Evolutionary conservation across 2,329 filamentous ascomycete species (phyloP).

Genomic region (Aspergillus thermomutatus): DNA sequence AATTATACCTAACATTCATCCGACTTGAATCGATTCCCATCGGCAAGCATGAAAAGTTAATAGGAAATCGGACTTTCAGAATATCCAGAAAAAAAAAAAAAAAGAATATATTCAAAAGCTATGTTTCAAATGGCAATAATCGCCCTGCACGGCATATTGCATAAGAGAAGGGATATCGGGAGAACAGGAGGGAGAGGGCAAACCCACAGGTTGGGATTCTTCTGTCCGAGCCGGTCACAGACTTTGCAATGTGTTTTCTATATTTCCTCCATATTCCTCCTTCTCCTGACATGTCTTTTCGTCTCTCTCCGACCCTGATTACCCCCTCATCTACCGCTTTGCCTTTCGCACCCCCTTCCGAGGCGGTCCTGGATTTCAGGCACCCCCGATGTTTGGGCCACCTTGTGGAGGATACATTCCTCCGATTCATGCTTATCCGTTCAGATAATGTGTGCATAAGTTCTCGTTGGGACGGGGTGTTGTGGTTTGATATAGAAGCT

Average conservation of each 20-base stretch:
- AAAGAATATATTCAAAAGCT: neutral
- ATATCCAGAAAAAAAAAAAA: neutral
- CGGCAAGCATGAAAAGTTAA: neutral
- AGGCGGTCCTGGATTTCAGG: neutral
- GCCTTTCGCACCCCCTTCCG: neutral
- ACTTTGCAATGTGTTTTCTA: neutral
- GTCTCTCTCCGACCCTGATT: conserved; percentile 3
- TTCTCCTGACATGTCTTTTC: conserved; percentile 4
- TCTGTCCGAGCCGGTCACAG: neutral
- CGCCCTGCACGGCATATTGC: neutral
- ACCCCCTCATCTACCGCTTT: neutral
- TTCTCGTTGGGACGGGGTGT: neutral
- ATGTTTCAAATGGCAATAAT: neutral
- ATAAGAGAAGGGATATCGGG: neutral
- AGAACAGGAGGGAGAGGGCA: neutral
- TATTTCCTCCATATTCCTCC: conserved; percentile 6
- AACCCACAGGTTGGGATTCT: neutral
- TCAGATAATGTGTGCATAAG: conserved; percentile 8
- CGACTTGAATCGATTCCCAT: neutral
- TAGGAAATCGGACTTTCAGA: neutral
- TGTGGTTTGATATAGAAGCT: conserved; percentile 3
- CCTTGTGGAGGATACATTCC: neutral
- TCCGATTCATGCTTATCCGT: conserved; percentile 1
- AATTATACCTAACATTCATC: neutral
- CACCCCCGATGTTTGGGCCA: neutral